Conservation (phyloP, 495 filamentous ascomycete genomes). For the Viridothelium virens region DNA sequence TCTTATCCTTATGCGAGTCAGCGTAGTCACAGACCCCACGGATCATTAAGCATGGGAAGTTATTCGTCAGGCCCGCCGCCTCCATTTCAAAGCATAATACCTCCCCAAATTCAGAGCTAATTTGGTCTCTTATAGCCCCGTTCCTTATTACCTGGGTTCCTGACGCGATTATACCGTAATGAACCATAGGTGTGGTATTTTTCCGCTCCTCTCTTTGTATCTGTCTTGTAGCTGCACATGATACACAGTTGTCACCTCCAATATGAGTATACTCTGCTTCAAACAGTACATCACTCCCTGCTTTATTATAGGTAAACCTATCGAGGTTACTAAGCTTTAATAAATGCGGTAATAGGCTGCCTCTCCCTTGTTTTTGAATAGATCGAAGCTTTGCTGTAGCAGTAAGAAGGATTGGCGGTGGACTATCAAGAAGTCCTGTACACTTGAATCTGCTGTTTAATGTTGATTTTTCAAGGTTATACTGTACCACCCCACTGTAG, state of each 20-base stretch:
- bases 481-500: constrained; percentile 29
- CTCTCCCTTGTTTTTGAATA: background rate
- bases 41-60: constrained; percentile 24
- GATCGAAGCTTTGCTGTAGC: constrained; percentile 14
- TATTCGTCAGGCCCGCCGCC: constrained; percentile 25
- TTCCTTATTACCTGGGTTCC: constrained; percentile 33
- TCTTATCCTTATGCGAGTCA: constrained; percentile 30
- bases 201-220: background rate
- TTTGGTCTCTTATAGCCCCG: constrained; percentile 18
- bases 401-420: constrained; percentile 14
- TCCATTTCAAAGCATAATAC: constrained; percentile 31
- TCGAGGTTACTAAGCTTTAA: background rate
- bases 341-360: background rate
- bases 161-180: constrained; percentile 39
- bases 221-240: constrained; percentile 3
- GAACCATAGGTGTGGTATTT: constrained; percentile 20
- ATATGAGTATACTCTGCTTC: constrained; percentile 14
- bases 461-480: constrained; percentile 31
- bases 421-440: constrained; percentile 15
- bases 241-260: background rate
- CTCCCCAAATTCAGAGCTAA: constrained; percentile 10
- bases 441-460: constrained; percentile 15
- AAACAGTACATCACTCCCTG: constrained; percentile 12
- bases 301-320: constrained; percentile 3
- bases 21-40: constrained; percentile 25